Conservation (phyloP, 257 asterid species). For the Scutellaria galericulata region DNA sequence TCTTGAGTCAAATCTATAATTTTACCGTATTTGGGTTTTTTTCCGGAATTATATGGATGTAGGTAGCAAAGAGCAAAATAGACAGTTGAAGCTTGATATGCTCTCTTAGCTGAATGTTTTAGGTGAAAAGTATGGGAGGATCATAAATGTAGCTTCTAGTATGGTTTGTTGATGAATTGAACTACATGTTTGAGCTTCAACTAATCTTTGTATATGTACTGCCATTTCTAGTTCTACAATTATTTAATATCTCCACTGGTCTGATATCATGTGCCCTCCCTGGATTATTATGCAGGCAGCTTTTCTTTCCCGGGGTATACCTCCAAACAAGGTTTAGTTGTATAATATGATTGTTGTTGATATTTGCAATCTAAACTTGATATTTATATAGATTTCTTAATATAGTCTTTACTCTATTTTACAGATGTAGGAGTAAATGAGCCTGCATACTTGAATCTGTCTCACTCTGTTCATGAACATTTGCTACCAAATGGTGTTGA, state of each 20-base stretch:
- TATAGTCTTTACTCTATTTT: conserved; percentile 15
- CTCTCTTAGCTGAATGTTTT: not conserved
- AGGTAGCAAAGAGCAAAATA: not conserved
- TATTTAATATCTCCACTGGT: conserved; percentile 17
- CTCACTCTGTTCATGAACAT: conserved; percentile 63
- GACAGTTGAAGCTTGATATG: conserved; percentile 4
- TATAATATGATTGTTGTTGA: not conserved
- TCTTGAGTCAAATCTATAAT: not conserved
- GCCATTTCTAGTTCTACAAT: conserved; percentile 10
- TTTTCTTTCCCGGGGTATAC: conserved; percentile 58
- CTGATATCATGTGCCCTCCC: conserved; percentile 20
- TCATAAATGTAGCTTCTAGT: not conserved
- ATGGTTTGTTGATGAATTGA: conserved; percentile 1
- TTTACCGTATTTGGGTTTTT: not conserved
- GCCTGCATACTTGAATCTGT: conserved; percentile 72
- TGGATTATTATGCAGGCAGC: conserved; percentile 53
- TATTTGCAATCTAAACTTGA: conserved; percentile 4
- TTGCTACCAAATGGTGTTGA: conserved; percentile 54
- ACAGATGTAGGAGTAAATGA: conserved; percentile 57
- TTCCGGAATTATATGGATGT: not conserved
- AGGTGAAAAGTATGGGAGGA: not conserved
- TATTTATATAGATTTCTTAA: conserved; percentile 4
- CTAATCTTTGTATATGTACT: not conserved
- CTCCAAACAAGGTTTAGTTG: conserved; percentile 56
- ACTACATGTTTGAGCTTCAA: not conserved